phyloP scores from a whole-genome alignment of 1,284 basidiomycete species.

The Pholiota adiposa region DNA sequence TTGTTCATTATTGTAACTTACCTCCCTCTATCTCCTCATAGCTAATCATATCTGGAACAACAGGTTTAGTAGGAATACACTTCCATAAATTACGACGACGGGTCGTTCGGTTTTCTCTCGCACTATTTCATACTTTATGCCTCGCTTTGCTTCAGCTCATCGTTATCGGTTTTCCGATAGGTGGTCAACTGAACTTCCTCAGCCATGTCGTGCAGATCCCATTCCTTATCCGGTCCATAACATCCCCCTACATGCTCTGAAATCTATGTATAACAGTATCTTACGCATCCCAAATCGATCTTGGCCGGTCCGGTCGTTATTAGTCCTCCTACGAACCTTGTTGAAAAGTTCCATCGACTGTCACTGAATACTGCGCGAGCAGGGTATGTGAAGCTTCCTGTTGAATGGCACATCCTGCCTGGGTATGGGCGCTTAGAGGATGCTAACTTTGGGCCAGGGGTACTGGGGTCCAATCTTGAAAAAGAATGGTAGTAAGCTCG shows the following conservation, averaged over 20 bases:
- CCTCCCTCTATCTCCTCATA: too few species aligned
- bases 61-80: too few species aligned
- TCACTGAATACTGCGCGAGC: not conserved
- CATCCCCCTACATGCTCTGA: not conserved
- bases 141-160: too few species aligned
- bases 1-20: not conserved
- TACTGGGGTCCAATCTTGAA: conserved; percentile 75
- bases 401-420: conserved; percentile 5
- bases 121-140: too few species aligned
- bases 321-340: not conserved
- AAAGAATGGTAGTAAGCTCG: not conserved
- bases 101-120: too few species aligned
- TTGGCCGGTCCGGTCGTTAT: not conserved
- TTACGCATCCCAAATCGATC: not conserved
- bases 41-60: too few species aligned
- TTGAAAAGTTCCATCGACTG: conserved; percentile 1
- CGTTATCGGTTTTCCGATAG: too few species aligned
- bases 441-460: conserved; percentile 77
- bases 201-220: not conserved
- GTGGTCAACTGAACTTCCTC: not conserved
- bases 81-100: too few species aligned
- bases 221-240: not conserved
- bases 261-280: not conserved
- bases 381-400: not conserved
- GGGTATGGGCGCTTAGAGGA: conserved; percentile 47